Evolutionary conservation across 495 filamentous ascomycete genomes (phyloP), one percentile per base, ranked within the genome.

Genomic region (Lasiosphaeria hispida): DNA sequence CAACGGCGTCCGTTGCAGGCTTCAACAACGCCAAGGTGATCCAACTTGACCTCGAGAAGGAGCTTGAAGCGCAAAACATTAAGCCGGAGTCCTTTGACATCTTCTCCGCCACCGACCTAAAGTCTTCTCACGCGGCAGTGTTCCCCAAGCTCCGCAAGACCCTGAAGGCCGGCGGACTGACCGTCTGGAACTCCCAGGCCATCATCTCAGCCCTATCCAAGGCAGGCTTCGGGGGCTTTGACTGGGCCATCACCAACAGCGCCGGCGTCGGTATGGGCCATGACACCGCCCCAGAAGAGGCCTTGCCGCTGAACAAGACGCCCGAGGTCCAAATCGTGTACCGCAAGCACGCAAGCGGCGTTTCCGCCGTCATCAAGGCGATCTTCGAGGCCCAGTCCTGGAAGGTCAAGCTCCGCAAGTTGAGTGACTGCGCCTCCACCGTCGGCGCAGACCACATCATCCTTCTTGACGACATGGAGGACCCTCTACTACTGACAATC

Each of bases 381-480:
- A 47, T 15, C 23, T 30, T 30, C 23, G 23, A 30, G 23, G 23
- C 23, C 23, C 23, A 30, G 23, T 30, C 23, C 23, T 30, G 23
- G 23, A 2, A 30, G 23, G 23, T 30, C 23, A 30, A 30, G 23
- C 23, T 30, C 23, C 23, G 23, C 23, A 30, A 47, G 15, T 4
- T 47, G 14, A 19, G 17, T 6, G 43, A 47, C 43, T 19, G 14
- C 43, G 17, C 18, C 43, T 10, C 10, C 9, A 9, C 13, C 8
- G 43, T 47, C 13, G 41, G 41, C 43, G n/a, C 15, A 4, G 48
- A 57, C 7, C 56, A 69, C 13, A 48, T 76, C 3, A 56, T 76
- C 10, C 36, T 65, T 10, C 64, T 63, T 17, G 62, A 67, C 10
- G 64, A 63, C 1, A 63, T 71, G 17, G 48, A 57, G 11, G 47